Evolutionary conservation across 306 rosid genomes (phyloP).

Genomic region (Gastrolobium bilobum): DNA sequence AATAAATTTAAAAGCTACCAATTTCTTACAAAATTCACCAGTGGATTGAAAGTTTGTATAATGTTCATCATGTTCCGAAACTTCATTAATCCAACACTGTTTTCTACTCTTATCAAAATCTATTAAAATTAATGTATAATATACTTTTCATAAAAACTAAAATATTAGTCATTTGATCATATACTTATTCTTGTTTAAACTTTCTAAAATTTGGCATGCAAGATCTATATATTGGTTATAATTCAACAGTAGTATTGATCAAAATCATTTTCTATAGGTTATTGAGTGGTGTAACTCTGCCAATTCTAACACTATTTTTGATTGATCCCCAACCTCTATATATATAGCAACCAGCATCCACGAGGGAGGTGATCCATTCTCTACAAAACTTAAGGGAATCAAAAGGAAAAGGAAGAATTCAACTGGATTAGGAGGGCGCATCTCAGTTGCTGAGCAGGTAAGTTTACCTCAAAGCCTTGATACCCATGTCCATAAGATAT

Average conservation of each 20-base stretch:
- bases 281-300: neutral
- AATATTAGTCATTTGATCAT: constrained; percentile 30
- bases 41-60: constrained; percentile 24
- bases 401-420: neutral
- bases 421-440: neutral
- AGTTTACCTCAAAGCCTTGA: constrained; percentile 82
- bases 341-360: constrained; percentile 2
- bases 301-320: constrained; percentile 9
- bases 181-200: constrained; percentile 15
- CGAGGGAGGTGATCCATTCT: neutral
- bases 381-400: neutral
- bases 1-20: constrained; percentile 1
- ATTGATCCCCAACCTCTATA: constrained; percentile 2
- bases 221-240: constrained; percentile 1
- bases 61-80: neutral
- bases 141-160: constrained; percentile 15
- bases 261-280: constrained; percentile 9
- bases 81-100: neutral
- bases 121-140: neutral
- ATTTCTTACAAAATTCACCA: neutral
- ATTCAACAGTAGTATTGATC: neutral
- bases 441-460: neutral
- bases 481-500: constrained; percentile 77
- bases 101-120: constrained; percentile 10
- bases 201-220: neutral